Evolutionary conservation across 2,329 filamentous ascomycete species (phyloP), one percentile per base, ranked within the genome.

Genomic region (Tolypocladium album): DNA sequence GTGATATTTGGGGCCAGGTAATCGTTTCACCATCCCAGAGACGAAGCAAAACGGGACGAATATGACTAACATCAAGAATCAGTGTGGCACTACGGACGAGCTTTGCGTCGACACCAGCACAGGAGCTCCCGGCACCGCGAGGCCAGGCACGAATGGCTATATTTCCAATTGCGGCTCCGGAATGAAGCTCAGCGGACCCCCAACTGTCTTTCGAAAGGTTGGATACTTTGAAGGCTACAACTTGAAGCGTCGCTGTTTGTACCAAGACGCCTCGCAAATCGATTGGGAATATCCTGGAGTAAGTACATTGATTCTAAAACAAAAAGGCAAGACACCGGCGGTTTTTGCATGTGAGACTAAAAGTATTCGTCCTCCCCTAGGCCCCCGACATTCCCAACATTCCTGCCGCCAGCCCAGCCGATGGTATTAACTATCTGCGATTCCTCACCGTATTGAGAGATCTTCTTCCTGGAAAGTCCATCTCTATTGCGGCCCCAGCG

Each of bases 201-300:
- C 42, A 5, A 20, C 42, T 6, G 4, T 22, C 42, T 43, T 43
- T 22, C 17, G 17, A 11, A 43, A 43, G 42, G 11, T 43, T 8
- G 42, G 42, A 6, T 43, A 43, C 20, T 43, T 43, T 43, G 42
- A 43, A 11, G 42, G 20, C n/a, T 43, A 9, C 20, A 22, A 22
- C 4, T 22, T n/a, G 1, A n/a, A 22, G 20, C 42, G 42, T 1
- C n/a, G 6, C 3, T 43, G 42, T 22, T 11, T 43, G 5, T 11
- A 43, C 20, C 39, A 40, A 13, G 39, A 40, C 15, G 39, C 39
- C 2, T 17, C 15, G 13, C 39, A 40, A 17, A 40, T 40, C 39
- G 76, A 79, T 63, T 82, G 78, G 79, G 77, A 79, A 59, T 79
- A 79, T 59, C 74, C 74, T 0, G 71, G 68, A 0, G 70, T 70